These are phyloP conservation scores for Endoconidiophora polonica DNA, from an alignment of 2,329 filamentous ascomycete genomes.

Conservation along the genomic window DNA sequence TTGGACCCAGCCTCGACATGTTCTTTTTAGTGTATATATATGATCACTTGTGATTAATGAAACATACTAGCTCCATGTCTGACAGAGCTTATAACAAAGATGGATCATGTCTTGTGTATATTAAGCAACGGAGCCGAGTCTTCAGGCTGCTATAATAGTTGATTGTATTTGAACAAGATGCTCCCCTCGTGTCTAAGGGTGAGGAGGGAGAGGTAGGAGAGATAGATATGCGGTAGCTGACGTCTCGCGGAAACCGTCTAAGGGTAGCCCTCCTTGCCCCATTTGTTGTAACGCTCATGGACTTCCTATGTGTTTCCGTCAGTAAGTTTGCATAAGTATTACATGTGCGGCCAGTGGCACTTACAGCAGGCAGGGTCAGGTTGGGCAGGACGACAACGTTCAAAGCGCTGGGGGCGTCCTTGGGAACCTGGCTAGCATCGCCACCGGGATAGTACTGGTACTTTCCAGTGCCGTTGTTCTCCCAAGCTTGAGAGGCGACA, in stretches of 20 bases:
- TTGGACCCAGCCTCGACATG: too few species aligned
- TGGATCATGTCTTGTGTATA: too few species aligned
- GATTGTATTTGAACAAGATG: neutral
- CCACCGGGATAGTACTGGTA: constrained; percentile 75
- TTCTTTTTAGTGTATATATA: too few species aligned
- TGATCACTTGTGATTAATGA: too few species aligned
- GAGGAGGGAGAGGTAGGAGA: neutral
- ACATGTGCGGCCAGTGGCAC: constrained; percentile 15
- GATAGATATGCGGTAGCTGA: too few species aligned
- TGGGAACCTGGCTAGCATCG: constrained; percentile 55
- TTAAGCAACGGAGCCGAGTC: too few species aligned
- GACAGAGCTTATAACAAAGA: too few species aligned
- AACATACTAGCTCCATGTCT: too few species aligned
- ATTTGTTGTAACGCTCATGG: constrained; percentile 99
- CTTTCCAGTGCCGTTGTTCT: constrained; percentile 50
- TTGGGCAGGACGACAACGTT: constrained; percentile 90
- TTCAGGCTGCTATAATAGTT: neutral
- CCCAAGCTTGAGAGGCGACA: constrained; percentile 84
- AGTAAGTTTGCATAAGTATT: neutral
- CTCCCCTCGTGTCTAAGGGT: neutral
- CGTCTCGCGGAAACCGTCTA: constrained; percentile 22
- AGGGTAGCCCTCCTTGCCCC: constrained; percentile 86
- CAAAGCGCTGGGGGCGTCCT: constrained; percentile 84
- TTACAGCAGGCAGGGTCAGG: constrained; percentile 78
- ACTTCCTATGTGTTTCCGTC: constrained; percentile 42